Percentiles rank a stretch among this genome's conserved stretches.
Evolutionary conservation across 768 basidiomycete species (phyloP).

Genomic region (Hypholoma fasciculare): DNA sequence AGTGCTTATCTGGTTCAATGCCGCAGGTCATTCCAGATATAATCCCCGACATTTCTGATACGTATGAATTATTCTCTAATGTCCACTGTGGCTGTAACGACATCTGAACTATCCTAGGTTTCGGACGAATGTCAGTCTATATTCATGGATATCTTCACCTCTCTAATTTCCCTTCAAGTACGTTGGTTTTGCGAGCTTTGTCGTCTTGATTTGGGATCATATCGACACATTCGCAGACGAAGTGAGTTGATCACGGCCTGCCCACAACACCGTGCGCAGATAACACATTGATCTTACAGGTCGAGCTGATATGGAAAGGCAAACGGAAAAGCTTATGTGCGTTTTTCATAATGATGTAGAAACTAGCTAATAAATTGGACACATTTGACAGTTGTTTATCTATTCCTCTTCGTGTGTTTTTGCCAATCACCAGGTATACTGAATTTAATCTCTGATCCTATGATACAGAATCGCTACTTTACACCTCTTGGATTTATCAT

Average conservation of each 20-base stretch:
- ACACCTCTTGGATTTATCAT: slow-evolving; percentile 64
- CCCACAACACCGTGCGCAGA: not conserved
- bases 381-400: slow-evolving; percentile 34
- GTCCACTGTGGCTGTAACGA: not conserved
- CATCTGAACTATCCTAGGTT: slow-evolving; percentile 2
- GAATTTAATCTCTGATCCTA: not conserved
- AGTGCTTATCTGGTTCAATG: too few relatives aligned
- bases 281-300: slow-evolving; percentile 20
- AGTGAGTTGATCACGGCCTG: slow-evolving; percentile 18
- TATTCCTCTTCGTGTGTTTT: slow-evolving; percentile 42
- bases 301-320: slow-evolving; percentile 55
- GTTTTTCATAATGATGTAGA: slow-evolving; percentile 12
- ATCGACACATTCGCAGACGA: slow-evolving; percentile 51
- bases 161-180: slow-evolving; percentile 31
- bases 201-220: slow-evolving; percentile 57
- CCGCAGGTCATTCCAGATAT: slow-evolving; percentile 13
- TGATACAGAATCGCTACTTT: slow-evolving; percentile 58
- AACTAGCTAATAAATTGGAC: not conserved
- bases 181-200: slow-evolving; percentile 52
- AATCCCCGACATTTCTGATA: slow-evolving; percentile 17
- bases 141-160: not conserved
- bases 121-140: slow-evolving; percentile 16
- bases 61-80: slow-evolving; percentile 3
- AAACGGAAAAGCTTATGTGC: slow-evolving; percentile 42
- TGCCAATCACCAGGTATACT: not conserved